phyloP scores from a whole-genome alignment of 352 stramenopile genomes.

The Pythium brassicae region DNA sequence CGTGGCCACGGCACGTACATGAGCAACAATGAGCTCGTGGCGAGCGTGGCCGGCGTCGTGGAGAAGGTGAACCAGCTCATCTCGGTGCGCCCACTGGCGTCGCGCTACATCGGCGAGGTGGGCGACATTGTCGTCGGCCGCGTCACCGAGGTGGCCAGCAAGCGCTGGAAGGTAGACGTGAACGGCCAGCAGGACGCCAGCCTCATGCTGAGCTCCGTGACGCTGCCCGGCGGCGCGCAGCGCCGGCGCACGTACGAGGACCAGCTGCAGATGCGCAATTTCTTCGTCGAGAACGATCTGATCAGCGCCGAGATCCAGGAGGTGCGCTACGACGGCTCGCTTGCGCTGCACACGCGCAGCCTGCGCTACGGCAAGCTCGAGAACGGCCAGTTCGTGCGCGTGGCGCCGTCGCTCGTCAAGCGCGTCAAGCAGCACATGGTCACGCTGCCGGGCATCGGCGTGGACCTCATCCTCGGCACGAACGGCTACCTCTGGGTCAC shows the following conservation, averaged over 20 bases:
- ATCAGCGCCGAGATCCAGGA: conserved; percentile 91
- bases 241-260: conserved; percentile 96
- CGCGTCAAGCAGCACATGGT: conserved; percentile 95
- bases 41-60: conserved; percentile 92
- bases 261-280: conserved; percentile 94
- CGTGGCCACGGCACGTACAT: conserved; percentile 95
- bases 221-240: conserved; percentile 93
- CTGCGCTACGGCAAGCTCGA: conserved; percentile 94
- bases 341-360: conserved; percentile 93
- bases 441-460: conserved; percentile 59
- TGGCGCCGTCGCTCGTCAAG: conserved; percentile 89
- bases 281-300: conserved; percentile 95
- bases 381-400: conserved; percentile 91
- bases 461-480: conserved; percentile 92
- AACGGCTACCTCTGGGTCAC: conserved; percentile 97
- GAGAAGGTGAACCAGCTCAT: conserved; percentile 97
- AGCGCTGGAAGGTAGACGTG: conserved; percentile 95
- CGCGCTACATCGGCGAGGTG: conserved; percentile 92
- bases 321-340: conserved; percentile 88
- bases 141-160: conserved; percentile 90
- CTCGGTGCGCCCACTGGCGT: conserved; percentile 88
- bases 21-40: conserved; percentile 85
- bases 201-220: conserved; percentile 94
- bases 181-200: conserved; percentile 77
- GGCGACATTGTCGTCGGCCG: conserved; percentile 97